These are phyloP conservation scores for Lachancea mirantina DNA, from an alignment of 805 yeast species.

Conservation along the genomic window DNA sequence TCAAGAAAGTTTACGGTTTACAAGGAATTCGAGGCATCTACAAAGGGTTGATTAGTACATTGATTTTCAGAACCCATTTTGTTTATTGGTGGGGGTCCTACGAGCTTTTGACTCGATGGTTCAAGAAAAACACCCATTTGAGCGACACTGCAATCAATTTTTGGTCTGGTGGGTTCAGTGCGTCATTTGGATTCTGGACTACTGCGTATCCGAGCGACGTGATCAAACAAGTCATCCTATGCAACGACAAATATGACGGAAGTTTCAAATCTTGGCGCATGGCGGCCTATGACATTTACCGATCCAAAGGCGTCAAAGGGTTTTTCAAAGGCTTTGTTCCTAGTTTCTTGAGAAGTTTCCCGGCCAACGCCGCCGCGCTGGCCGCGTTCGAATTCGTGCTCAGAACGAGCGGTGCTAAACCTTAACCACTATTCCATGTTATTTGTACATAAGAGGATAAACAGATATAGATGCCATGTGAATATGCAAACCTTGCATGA, in stretches of 20 bases:
- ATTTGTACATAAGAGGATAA: no score
- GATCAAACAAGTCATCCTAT: slow-evolving; percentile 77
- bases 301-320: slow-evolving; percentile 55
- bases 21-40: slow-evolving; percentile 69
- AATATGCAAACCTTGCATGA: no score
- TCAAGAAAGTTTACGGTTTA: slow-evolving; percentile 46
- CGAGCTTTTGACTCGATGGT: slow-evolving; percentile 65
- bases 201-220: slow-evolving; percentile 87
- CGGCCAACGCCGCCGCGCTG: slow-evolving; percentile 89
- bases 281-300: slow-evolving; percentile 64
- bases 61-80: slow-evolving; percentile 82
- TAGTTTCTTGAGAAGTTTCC: slow-evolving; percentile 74
- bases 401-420: slow-evolving; percentile 39
- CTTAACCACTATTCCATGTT: no score
- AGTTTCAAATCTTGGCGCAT: slow-evolving; percentile 62
- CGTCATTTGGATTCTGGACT: slow-evolving; percentile 75
- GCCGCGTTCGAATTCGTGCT: slow-evolving; percentile 85
- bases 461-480: no score
- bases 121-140: slow-evolving; percentile 56
- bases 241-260: slow-evolving; percentile 68
- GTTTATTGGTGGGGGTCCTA: slow-evolving; percentile 94
- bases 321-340: slow-evolving; percentile 80
- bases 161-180: slow-evolving; percentile 88
- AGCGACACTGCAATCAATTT: slow-evolving; percentile 69
- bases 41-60: slow-evolving; percentile 76